phyloP scores from a whole-genome alignment of 2,329 filamentous ascomycete genomes.

The Parafenestella ontariensis region DNA sequence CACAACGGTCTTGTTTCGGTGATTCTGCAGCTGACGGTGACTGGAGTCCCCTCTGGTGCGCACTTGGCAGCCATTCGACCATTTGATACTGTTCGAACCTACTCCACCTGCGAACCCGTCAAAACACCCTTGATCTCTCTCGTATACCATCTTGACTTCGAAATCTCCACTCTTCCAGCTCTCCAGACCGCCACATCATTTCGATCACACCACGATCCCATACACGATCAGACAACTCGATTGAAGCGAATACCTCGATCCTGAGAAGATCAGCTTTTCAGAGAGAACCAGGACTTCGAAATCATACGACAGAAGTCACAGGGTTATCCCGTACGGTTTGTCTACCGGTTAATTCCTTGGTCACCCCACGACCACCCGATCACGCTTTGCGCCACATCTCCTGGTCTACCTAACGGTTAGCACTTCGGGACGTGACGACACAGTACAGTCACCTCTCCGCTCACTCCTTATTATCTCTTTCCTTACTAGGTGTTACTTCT shows the following conservation, averaged over 20 bases:
- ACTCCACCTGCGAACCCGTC: constrained; percentile 41
- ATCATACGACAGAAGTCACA: constrained; percentile 46
- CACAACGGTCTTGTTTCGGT: constrained; percentile 50
- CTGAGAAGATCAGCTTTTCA: constrained; percentile 28
- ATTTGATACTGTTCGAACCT: constrained; percentile 40
- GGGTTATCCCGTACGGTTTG: constrained; percentile 46
- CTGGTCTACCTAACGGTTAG: constrained; percentile 46
- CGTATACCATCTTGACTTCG: constrained; percentile 24
- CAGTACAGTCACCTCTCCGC: constrained; percentile 37
- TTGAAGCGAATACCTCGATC: constrained; percentile 22
- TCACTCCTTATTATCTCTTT: constrained; percentile 40
- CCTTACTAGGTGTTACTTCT: constrained; percentile 27
- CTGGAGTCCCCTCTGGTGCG: constrained; percentile 48
- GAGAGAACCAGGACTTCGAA: constrained; percentile 30
- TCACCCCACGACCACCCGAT: constrained; percentile 51
- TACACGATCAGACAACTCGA: constrained; percentile 15
- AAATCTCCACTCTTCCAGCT: constrained; percentile 19
- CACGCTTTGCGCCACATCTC: constrained; percentile 42
- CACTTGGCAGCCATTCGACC: constrained; percentile 44
- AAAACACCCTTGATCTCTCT: constrained; percentile 30
- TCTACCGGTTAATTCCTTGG: constrained; percentile 49
- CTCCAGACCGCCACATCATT: constrained; percentile 16
- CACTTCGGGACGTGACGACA: constrained; percentile 46
- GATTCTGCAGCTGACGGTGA: constrained; percentile 54
- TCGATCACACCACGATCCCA: constrained; percentile 19